These are phyloP conservation scores for Symmetrospora coprosmae DNA, from an alignment of 768 basidiomycete genomes.

Conservation along the genomic window DNA sequence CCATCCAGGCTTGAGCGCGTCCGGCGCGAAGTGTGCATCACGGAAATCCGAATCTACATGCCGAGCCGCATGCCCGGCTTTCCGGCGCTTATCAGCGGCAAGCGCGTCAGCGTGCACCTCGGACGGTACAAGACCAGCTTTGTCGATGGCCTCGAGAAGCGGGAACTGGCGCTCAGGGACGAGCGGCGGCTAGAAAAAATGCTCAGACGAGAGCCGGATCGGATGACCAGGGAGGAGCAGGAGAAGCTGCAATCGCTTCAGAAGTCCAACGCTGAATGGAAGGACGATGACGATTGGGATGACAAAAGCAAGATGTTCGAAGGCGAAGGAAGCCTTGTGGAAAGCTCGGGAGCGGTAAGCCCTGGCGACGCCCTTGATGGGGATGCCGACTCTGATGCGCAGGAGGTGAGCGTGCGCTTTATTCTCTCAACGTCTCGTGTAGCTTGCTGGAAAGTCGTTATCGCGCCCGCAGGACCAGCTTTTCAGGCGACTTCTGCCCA, in stretches of 20 bases:
- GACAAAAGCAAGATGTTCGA: slow-evolving; percentile 27
- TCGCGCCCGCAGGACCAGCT: neutral
- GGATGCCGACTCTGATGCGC: neutral
- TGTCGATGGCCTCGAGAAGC: slow-evolving; percentile 49
- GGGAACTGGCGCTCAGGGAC: slow-evolving; percentile 40
- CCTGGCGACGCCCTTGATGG: neutral
- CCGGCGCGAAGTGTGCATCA: slow-evolving; percentile 15
- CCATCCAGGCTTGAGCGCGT: neutral
- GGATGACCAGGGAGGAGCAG: neutral
- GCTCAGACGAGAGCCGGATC: neutral
- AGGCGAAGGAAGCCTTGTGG: slow-evolving; percentile 19
- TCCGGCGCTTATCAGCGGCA: slow-evolving; percentile 34
- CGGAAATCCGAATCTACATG: slow-evolving; percentile 30
- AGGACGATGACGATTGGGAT: slow-evolving; percentile 23
- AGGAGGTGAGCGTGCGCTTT: neutral
- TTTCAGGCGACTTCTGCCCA: neutral
- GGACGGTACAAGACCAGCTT: slow-evolving; percentile 66
- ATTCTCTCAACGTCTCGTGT: too few species aligned
- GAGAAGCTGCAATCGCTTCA: neutral
- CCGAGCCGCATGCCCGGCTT: slow-evolving; percentile 30
- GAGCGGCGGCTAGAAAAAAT: slow-evolving; percentile 5
- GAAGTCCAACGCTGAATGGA: slow-evolving; percentile 12
- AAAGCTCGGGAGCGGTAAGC: too few species aligned
- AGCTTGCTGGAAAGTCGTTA: too few species aligned
- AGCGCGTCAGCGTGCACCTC: slow-evolving; percentile 54